A percentile compares a stretch with the other conserved stretches of the same genome.
Conservation (phyloP, 495 filamentous ascomycete genomes). For the Aeminium ludgeri region DNA sequence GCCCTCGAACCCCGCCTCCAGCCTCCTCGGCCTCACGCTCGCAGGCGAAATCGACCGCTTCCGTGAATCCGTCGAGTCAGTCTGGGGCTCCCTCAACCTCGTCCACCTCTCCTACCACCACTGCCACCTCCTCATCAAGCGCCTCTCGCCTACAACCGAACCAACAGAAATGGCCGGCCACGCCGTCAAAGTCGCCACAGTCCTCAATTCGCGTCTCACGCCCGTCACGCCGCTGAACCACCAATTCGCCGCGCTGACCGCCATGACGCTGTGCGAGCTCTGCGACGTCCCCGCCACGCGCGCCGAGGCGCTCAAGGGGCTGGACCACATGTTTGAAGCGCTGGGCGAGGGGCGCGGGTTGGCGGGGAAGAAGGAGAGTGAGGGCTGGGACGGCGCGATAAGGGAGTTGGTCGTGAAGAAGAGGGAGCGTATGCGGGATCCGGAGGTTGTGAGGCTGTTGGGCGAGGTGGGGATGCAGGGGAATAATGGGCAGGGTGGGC, state of each 20-base stretch:
- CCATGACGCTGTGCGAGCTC: slow-evolving; percentile 51
- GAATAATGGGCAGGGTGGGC: background rate
- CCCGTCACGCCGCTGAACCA: slow-evolving; percentile 51
- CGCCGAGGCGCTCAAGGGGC: slow-evolving; percentile 26
- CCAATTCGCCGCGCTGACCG: slow-evolving; percentile 51
- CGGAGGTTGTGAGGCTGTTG: background rate
- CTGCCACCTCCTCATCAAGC: slow-evolving; percentile 42
- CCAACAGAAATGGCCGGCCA: slow-evolving; percentile 45
- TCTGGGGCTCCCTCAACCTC: slow-evolving; percentile 28
- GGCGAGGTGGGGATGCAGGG: slow-evolving; percentile 11
- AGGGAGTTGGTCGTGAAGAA: slow-evolving; percentile 30
- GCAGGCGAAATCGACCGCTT: slow-evolving; percentile 33
- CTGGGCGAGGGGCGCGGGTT: slow-evolving; percentile 33
- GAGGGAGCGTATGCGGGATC: slow-evolving; percentile 18
- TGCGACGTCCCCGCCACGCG: slow-evolving; percentile 34
- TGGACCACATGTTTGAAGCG: slow-evolving; percentile 18
- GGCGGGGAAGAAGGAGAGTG: slow-evolving; percentile 22
- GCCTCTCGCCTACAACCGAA: slow-evolving; percentile 38
- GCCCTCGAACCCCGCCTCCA: slow-evolving; percentile 12
- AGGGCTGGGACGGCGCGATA: slow-evolving; percentile 32
- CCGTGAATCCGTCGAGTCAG: slow-evolving; percentile 28
- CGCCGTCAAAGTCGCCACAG: slow-evolving; percentile 38
- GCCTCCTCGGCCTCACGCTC: slow-evolving; percentile 24
- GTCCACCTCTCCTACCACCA: slow-evolving; percentile 64
- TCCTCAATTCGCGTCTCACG: slow-evolving; percentile 39